Conservation (phyloP, 768 basidiomycete species). For the Saitozyma podzolica region DNA sequence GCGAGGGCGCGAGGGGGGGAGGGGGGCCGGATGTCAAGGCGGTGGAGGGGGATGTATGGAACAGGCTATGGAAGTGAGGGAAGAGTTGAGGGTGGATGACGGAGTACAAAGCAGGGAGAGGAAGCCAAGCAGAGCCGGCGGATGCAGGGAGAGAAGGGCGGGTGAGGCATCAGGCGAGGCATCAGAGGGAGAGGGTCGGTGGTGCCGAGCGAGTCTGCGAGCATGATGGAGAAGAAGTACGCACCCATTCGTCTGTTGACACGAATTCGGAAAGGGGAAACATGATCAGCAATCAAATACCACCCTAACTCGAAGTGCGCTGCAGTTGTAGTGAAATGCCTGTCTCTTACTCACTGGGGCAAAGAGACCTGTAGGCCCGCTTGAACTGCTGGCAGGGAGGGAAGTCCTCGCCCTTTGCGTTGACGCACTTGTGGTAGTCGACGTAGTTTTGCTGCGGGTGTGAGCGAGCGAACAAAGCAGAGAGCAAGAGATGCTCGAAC, state of each 20-base stretch:
- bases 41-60: too few relatives aligned
- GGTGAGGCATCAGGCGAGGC: background rate
- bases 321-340: too few relatives aligned
- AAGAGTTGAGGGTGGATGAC: too few relatives aligned
- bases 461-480: background rate
- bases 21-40: too few relatives aligned
- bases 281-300: background rate
- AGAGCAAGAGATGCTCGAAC: too few relatives aligned
- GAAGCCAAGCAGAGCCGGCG: too few relatives aligned
- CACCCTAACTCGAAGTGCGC: background rate
- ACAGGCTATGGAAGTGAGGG: too few relatives aligned
- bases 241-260: slow-evolving; percentile 88
- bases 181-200: background rate
- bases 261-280: background rate
- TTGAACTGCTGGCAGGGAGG: slow-evolving; percentile 99
- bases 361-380: slow-evolving; percentile 90
- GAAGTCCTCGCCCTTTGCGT: slow-evolving; percentile 96
- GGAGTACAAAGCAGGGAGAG: too few relatives aligned
- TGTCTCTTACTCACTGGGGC: slow-evolving; percentile 69
- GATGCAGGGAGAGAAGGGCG: too few relatives aligned
- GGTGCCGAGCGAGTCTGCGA: background rate
- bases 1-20: too few relatives aligned
- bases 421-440: slow-evolving; percentile 96
- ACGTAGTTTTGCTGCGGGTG: slow-evolving; percentile 86
- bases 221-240: slow-evolving; percentile 17